Evolutionary conservation across 768 basidiomycete species (phyloP), one percentile per base, ranked within the genome.

Genomic region (Phlebiopsis gigantea): DNA sequence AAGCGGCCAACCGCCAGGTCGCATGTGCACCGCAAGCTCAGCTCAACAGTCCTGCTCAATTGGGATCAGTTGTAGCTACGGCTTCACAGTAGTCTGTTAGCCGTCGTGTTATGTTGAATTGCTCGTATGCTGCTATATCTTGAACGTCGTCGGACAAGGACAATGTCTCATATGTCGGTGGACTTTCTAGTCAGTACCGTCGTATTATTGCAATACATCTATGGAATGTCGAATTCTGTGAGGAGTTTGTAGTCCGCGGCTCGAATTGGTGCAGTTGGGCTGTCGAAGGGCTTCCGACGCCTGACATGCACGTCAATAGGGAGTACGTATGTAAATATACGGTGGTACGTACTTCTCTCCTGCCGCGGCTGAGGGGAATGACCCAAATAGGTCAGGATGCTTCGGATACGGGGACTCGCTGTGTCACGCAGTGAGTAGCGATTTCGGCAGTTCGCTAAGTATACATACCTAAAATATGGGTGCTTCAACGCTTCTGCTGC

Each of bases 371-470:
- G 92, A 95, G 28, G 97, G 97, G 71, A 98, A 99, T 2, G 93
- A 95, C 1, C 90, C 83, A 72, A 99, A 98, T 57, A 98, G 74
- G 66, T 96, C 93, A 15, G 93, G 91, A 69, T 98, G 95, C 68
- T 99, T 98, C 0, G 97, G 97, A 34, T 91, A 73, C 0, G 97
- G 97, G 0, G 93, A 88, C 72, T 98, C 97, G 4, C 93, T 97
- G 60, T 5, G 44, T 29, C 26, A 24, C 56, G 49, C 10, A 31
- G 9, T 45, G 39, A 57, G 29, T 17, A 51, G 7, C 25, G 53
- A 7, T 17, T 24, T 21, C 43, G 21, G 5, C 25, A 53, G 24
- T 30, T 21, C 10, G 53, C 28, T 14, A 44, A 24, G 34, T 1
- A n/a, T 22, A 67, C 84, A 43, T 44, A 95, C 95, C 75, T 83